A percentile compares a stretch with the other conserved stretches of the same genome.
Conservation (phyloP, 345 rosid genomes). For the Streptanthus diversifolius region DNA sequence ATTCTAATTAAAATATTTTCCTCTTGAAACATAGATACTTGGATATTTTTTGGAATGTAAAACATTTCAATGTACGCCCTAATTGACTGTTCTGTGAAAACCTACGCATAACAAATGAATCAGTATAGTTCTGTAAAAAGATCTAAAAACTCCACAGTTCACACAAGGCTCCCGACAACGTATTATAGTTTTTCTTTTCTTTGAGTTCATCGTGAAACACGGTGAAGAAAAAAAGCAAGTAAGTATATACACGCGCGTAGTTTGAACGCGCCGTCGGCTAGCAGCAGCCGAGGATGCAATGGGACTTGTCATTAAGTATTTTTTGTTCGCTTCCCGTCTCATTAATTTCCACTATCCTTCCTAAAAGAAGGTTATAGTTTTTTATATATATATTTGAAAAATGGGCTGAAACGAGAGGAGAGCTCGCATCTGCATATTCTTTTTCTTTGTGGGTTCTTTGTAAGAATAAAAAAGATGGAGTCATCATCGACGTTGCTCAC, state of each 20-base stretch:
- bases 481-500: slow-evolving; percentile 27
- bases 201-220: too few relatives aligned
- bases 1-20: not conserved
- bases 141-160: too few relatives aligned
- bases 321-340: slow-evolving; percentile 17
- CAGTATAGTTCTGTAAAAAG: too few relatives aligned
- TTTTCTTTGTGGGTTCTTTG: not conserved
- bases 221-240: not conserved
- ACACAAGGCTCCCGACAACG: not conserved
- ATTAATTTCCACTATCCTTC: slow-evolving; percentile 16
- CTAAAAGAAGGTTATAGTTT: not conserved
- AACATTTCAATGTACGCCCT: too few relatives aligned
- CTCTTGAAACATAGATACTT: not conserved
- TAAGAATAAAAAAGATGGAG: slow-evolving; percentile 22
- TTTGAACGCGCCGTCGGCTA: slow-evolving; percentile 24
- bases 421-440: not conserved
- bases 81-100: too few relatives aligned
- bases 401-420: not conserved
- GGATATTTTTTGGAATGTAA: not conserved
- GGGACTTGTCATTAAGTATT: not conserved
- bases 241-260: not conserved
- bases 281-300: not conserved
- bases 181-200: not conserved
- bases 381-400: not conserved
- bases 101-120: too few relatives aligned